Base-by-base conservation (phyloP, 2,329 filamentous ascomycete species). In the Bipolaris victoriae region DNA sequence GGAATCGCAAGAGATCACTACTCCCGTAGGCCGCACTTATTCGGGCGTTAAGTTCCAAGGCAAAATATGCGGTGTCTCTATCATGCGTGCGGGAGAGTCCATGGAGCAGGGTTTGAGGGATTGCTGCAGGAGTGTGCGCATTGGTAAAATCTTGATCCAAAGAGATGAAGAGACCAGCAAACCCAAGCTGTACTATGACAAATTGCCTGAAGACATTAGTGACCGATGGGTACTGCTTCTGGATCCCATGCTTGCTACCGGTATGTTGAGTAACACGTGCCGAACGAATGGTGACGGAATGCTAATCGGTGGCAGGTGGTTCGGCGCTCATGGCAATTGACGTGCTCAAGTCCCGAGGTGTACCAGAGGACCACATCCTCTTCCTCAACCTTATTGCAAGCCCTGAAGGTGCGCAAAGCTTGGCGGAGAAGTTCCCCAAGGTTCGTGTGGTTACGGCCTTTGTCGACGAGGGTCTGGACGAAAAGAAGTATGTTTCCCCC, bases 181-280 rank as follows among this genome's bases (percentile, higher is more conserved):
- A 80, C 95, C 95, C 11, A 95, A 92, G 77, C 84, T 99, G 10
- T 99, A 98, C 78, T 99, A 98, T 78, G 94, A 98, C 71, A 99
- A 99, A 81, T 84, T 99, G 36, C 95, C 95, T 6, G 89, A 92
- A 73, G 95, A 99, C 75, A 97, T 99, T 76, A 86, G 90, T 22
- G 86, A 94, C 52, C 84, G 95, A 76, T 99, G 95, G 93, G 94
- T 97, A 35, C 81, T 99, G 58, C 82, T 99, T 43, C 80, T 99
- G 44, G 95, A 99, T 75, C 95, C 95, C n/a, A 99, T 99, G 95
- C 93, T 99, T 79, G 95, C 95, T 56, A 99, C 95, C 67, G 93
- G 92, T 93, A 79, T 3, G 43, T 45, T 18, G 31, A 70, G 82
- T 64, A 47, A 20, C 24, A 9, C 5, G 24, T 15, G 29, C 35